phyloP scores from a whole-genome alignment of 352 stramenopile genomes.

The Globisporangium okanoganense region DNA sequence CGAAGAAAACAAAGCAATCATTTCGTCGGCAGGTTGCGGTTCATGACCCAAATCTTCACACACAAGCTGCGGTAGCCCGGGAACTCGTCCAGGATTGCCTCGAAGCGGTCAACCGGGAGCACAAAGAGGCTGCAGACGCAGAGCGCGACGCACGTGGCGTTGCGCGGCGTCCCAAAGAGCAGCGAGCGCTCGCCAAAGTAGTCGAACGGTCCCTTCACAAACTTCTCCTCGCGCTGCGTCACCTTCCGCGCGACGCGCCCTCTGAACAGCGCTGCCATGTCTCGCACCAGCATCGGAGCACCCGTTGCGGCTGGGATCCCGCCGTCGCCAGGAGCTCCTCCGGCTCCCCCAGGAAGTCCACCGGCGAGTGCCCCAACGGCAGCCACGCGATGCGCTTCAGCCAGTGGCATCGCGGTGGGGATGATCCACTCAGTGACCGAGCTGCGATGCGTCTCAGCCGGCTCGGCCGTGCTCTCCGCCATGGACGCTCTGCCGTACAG shows the following conservation, averaged over 20 bases:
- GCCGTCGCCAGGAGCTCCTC: not conserved
- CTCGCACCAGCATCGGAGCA: not conserved
- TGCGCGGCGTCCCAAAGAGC: constrained; percentile 65
- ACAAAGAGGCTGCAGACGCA: constrained; percentile 74
- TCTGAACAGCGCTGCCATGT: not conserved
- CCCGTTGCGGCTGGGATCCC: not conserved
- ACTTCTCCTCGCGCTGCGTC: constrained; percentile 44
- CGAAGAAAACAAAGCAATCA: too few species aligned
- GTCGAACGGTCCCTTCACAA: constrained; percentile 72
- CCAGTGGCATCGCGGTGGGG: constrained; percentile 7
- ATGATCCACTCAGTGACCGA: constrained; percentile 17
- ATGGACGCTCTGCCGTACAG: constrained; percentile 6
- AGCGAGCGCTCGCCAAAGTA: constrained; percentile 76
- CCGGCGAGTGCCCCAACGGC: not conserved
- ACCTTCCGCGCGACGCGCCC: constrained; percentile 7
- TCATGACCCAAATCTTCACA: constrained; percentile 66
- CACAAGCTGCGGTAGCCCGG: constrained; percentile 52
- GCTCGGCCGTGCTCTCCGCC: not conserved
- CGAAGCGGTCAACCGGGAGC: constrained; percentile 57
- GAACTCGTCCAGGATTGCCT: constrained; percentile 66
- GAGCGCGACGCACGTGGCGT: constrained; percentile 58
- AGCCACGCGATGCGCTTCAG: constrained; percentile 8
- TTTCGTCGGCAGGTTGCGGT: constrained; percentile 6
- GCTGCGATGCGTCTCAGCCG: not conserved
- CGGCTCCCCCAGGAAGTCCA: not conserved